These are phyloP conservation scores for Boletus sensibilis DNA, from an alignment of 768 basidiomycete genomes.

Conservation along the genomic window DNA sequence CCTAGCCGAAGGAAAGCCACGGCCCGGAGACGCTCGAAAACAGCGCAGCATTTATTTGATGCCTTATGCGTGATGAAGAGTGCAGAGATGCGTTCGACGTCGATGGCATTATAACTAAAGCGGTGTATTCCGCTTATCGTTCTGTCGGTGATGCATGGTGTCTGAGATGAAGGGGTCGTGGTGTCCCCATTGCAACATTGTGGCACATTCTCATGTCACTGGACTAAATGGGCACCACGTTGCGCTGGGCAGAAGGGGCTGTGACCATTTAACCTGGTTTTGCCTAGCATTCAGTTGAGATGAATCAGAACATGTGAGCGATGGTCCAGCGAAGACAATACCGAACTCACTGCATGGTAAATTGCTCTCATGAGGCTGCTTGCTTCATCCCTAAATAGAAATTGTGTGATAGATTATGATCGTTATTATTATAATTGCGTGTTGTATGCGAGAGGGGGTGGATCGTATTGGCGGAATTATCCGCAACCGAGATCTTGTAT, in stretches of 20 bases:
- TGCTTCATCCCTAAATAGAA: slow-evolving; percentile 6
- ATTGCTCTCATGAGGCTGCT: slow-evolving; percentile 17
- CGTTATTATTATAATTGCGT: slow-evolving; percentile 6
- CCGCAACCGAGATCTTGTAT: slow-evolving; percentile 1
- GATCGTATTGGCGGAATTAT: not conserved
- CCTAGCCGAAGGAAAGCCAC: slow-evolving; percentile 24
- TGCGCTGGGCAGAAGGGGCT: slow-evolving; percentile 15
- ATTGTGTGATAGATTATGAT: slow-evolving; percentile 20
- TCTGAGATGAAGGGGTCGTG: slow-evolving; percentile 16
- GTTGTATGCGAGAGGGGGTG: not conserved
- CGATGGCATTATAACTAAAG: slow-evolving; percentile 16
- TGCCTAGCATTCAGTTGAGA: slow-evolving; percentile 9
- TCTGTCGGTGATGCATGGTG: slow-evolving; percentile 4
- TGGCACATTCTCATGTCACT: slow-evolving; percentile 27
- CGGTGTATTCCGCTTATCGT: slow-evolving; percentile 1
- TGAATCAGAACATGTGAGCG: slow-evolving; percentile 13
- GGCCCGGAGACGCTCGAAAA: slow-evolving; percentile 22
- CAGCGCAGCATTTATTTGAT: slow-evolving; percentile 16
- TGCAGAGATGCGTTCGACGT: slow-evolving; percentile 2
- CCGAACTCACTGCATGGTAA: slow-evolving; percentile 16
- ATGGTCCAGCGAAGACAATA: slow-evolving; percentile 14
- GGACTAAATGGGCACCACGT: slow-evolving; percentile 15
- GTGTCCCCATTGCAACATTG: slow-evolving; percentile 13
- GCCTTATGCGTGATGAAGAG: slow-evolving; percentile 14
- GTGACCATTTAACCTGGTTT: slow-evolving; percentile 15